These are phyloP conservation scores for Salix caprea DNA, from an alignment of 345 rosid genomes.

Conservation along the genomic window DNA sequence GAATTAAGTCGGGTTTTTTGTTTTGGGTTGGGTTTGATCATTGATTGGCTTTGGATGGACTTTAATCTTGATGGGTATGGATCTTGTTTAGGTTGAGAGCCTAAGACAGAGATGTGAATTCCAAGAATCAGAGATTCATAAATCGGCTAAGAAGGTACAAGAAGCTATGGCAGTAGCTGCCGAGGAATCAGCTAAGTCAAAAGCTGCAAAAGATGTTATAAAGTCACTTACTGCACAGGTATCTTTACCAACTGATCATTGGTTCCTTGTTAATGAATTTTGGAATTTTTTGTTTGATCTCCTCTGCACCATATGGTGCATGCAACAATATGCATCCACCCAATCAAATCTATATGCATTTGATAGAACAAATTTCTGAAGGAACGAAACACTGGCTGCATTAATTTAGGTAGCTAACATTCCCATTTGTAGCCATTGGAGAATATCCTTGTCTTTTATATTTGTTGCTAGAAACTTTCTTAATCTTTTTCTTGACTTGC, in stretches of 20 bases:
- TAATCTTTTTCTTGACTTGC: background rate
- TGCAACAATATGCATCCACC: background rate
- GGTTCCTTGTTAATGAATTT: background rate
- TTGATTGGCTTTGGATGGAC: background rate
- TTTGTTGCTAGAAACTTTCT: background rate
- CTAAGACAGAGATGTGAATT: slow-evolving; percentile 70
- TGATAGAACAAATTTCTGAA: background rate
- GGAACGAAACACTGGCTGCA: background rate
- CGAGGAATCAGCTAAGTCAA: slow-evolving; percentile 78
- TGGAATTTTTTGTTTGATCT: background rate
- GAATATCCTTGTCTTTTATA: background rate
- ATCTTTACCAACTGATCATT: slow-evolving; percentile 1
- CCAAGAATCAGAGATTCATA: slow-evolving; percentile 83
- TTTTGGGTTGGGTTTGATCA: background rate
- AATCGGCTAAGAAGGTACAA: slow-evolving; percentile 70
- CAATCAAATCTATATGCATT: background rate
- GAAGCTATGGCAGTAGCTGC: slow-evolving; percentile 70
- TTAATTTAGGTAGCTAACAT: background rate
- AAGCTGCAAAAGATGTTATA: slow-evolving; percentile 92
- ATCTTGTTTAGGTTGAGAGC: slow-evolving; percentile 59
- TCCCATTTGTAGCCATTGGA: background rate
- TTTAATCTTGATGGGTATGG: slow-evolving; percentile 15
- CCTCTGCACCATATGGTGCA: background rate
- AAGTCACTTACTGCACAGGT: slow-evolving; percentile 94
- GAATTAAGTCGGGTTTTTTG: background rate